Percentiles rank a stretch among this genome's conserved stretches.
Evolutionary conservation across 805 yeast species (phyloP).

Genomic region (Kregervanrija delftensis): DNA sequence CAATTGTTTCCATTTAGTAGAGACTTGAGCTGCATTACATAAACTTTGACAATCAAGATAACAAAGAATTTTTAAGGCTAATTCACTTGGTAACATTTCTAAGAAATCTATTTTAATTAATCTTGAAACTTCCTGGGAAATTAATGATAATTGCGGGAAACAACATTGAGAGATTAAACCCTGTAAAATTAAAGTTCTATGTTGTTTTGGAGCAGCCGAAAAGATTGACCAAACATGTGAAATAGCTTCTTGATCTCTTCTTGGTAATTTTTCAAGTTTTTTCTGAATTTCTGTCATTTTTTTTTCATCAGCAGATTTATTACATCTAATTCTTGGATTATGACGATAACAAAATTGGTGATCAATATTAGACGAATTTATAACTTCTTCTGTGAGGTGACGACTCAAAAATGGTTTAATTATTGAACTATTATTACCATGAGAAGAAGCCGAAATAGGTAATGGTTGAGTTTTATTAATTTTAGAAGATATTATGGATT

Average conservation of each 20-base stretch:
- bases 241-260: constrained; percentile 70
- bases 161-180: constrained; percentile 89
- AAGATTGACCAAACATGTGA: constrained; percentile 81
- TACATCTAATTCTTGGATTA: constrained; percentile 78
- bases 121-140: constrained; percentile 70
- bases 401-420: constrained; percentile 30
- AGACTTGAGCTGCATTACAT: constrained; percentile 90
- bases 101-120: constrained; percentile 86
- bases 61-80: constrained; percentile 77
- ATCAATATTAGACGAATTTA: constrained; percentile 41
- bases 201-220: constrained; percentile 62
- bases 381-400: constrained; percentile 31
- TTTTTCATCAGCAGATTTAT: constrained; percentile 56
- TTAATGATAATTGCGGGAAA: constrained; percentile 86
- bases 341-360: constrained; percentile 85
- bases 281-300: constrained; percentile 60
- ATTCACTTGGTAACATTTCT: constrained; percentile 75
- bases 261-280: constrained; percentile 50
- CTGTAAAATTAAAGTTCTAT: constrained; percentile 68
- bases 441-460: too few species aligned
- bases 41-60: constrained; percentile 90
- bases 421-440: constrained; percentile 11
- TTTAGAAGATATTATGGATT: too few species aligned
- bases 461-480: too few species aligned
- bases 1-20: constrained; percentile 74